Percentiles rank a stretch among this genome's conserved stretches.
Conservation (phyloP, 2,329 filamentous ascomycete species). For the Aspergillus ochraceus region DNA sequence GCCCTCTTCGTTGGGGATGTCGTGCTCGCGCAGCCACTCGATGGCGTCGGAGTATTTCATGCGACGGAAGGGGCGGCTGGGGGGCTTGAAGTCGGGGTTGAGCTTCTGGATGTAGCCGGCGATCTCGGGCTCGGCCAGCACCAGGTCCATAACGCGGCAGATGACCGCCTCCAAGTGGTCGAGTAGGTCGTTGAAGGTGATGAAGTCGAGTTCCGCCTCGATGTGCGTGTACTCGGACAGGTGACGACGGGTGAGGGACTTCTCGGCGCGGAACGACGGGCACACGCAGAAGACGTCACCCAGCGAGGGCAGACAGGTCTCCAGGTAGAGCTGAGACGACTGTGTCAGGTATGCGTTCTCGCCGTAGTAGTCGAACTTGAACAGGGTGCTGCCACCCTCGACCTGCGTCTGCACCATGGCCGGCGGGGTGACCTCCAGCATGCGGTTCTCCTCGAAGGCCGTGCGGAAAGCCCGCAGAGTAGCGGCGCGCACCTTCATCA, state of each 20-base stretch:
- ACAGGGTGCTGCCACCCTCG: slow-evolving; percentile 88
- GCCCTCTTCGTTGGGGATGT: slow-evolving; percentile 91
- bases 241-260: slow-evolving; percentile 90
- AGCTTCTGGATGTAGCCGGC: slow-evolving; percentile 75
- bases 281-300: slow-evolving; percentile 98
- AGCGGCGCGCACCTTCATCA: slow-evolving; percentile 82
- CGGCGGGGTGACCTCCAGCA: slow-evolving; percentile 83
- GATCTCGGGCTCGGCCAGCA: slow-evolving; percentile 71
- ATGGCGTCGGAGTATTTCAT: slow-evolving; percentile 97
- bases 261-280: slow-evolving; percentile 98
- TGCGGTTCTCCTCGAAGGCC: slow-evolving; percentile 72
- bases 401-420: slow-evolving; percentile 94
- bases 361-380: slow-evolving; percentile 85
- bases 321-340: slow-evolving; percentile 94
- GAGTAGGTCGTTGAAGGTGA: slow-evolving; percentile 86
- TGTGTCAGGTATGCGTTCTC: slow-evolving; percentile 93
- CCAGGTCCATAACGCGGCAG: slow-evolving; percentile 78
- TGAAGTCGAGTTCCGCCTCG: slow-evolving; percentile 94
- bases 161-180: slow-evolving; percentile 83
- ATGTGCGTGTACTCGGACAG: slow-evolving; percentile 96
- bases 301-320: slow-evolving; percentile 86
- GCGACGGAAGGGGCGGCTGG: slow-evolving; percentile 82
- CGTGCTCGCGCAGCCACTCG: slow-evolving; percentile 85
- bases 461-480: slow-evolving; percentile 79
- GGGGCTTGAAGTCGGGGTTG: slow-evolving; percentile 86